Percentiles rank a stretch among this genome's conserved stretches.
phyloP scores from a whole-genome alignment of 495 filamentous ascomycete species.

The Cryomyces minteri region DNA sequence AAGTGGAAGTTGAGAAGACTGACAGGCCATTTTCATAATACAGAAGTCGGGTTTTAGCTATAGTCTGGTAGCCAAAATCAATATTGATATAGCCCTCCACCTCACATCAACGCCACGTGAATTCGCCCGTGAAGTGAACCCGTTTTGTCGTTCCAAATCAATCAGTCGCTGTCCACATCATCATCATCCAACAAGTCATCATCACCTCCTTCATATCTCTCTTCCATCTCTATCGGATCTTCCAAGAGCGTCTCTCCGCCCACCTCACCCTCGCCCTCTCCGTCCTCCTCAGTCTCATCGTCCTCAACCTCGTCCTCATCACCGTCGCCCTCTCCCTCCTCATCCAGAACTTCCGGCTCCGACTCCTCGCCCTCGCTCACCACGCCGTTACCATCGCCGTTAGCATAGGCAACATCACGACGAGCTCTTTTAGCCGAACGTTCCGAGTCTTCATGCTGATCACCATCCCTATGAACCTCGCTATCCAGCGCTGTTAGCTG shows the following conservation, averaged over 20 bases:
- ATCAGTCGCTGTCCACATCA: constrained; percentile 6
- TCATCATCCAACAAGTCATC: constrained; percentile 21
- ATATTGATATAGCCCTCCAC: too few relatives aligned
- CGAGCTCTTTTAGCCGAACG: constrained; percentile 13
- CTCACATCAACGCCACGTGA: too few relatives aligned
- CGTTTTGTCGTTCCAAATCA: too few relatives aligned
- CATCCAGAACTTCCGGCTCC: constrained; percentile 7
- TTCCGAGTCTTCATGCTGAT: constrained; percentile 8
- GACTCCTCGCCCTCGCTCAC: neutral
- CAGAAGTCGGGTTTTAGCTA: too few relatives aligned
- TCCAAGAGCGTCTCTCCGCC: constrained; percentile 27
- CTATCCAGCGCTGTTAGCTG: neutral
- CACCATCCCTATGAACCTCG: constrained; percentile 3
- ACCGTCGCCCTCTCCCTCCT: constrained; percentile 15
- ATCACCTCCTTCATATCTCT: constrained; percentile 23
- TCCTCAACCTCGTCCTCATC: constrained; percentile 32
- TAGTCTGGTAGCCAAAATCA: too few relatives aligned
- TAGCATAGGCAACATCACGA: constrained; percentile 5
- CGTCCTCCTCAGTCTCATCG: constrained; percentile 32
- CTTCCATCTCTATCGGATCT: constrained; percentile 29
- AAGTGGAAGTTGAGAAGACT: too few relatives aligned
- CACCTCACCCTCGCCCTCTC: constrained; percentile 35
- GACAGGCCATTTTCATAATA: too few relatives aligned
- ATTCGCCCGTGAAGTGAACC: too few relatives aligned
- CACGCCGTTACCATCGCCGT: constrained; percentile 7